Evolutionary conservation across 495 filamentous ascomycete genomes (phyloP), one percentile per base, ranked within the genome.

Genomic region (Tuber indicum): DNA sequence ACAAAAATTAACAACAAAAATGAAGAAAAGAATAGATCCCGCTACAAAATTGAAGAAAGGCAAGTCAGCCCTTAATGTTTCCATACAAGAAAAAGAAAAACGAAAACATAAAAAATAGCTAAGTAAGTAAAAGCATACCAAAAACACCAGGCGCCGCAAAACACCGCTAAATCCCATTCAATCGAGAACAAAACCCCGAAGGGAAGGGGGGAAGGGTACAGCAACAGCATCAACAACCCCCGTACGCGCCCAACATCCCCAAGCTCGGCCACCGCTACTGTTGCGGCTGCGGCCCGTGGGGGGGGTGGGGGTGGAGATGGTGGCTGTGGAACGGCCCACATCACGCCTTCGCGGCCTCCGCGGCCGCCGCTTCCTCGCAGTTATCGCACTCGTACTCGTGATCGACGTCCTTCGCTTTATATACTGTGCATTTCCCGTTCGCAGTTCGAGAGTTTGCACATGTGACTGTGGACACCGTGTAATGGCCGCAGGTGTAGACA

Each of bases 261-360:
- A 16, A 62, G 58, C 58, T 32, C n/a, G 58, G 26, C 58, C n/a
- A 14, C 58, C 0, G 58, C 58, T 62, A n/a, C 49, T 23, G 72
- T n/a, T 26, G 32, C 70, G 71, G 36, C 10, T 21, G 14, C 41
- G 71, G 23, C 23, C 41, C 14, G 71, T 36, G 36, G 71, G 39
- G 39, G 39, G 39, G 39, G 39, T 39, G 39, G 39, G 39, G 39
- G 39, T 39, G 39, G 41, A 8, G n/a, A 26, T n/a, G 94, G 19
- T 95, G 86, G 76, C 81, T 97, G 83, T 87, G 90, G 84, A 44
- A 44, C 46, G 75, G 42, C 32, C 71, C 58, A 62, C n/a, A 62
- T 62, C 12, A 62, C 58, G 58, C 75, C 49, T 73, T 75, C 70
- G 71, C 74, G 26, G 79, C 69, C 75, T 81, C 74, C 39, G 78